Percentiles rank a stretch among this genome's conserved stretches.
Evolutionary conservation across 371 early-diverging fungal genomes (phyloP).

Genomic region (Phascolomyces articulosus): DNA sequence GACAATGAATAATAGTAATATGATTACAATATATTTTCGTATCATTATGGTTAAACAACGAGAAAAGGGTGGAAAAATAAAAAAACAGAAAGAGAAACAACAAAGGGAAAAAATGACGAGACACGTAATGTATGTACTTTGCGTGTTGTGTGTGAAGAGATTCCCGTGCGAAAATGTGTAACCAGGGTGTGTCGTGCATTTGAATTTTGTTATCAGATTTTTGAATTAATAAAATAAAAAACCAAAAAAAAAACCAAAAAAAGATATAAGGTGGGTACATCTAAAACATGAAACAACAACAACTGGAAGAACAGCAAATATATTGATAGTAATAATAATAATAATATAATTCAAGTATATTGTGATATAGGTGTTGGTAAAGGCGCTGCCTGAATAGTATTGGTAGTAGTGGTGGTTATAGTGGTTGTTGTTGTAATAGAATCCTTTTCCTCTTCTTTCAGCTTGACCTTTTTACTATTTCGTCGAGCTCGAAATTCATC

Average conservation of each 20-base stretch:
- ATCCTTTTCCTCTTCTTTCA: conserved; percentile 1
- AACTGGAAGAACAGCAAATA: background rate
- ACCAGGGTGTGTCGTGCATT: too few species aligned
- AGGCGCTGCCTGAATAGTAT: background rate
- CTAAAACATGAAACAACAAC: conserved; percentile 2
- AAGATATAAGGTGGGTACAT: too few species aligned
- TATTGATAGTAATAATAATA: background rate
- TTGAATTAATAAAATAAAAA: conserved; percentile 1
- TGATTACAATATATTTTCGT: background rate
- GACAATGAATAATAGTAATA: background rate
- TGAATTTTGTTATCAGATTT: conserved; percentile 3
- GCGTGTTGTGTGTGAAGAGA: background rate
- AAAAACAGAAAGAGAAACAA: background rate
- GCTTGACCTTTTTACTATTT: background rate
- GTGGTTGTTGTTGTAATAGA: background rate
- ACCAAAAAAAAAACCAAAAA: too few species aligned
- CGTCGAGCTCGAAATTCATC: background rate
- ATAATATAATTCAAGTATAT: background rate
- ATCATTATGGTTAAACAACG: background rate
- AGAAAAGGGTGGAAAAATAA: background rate
- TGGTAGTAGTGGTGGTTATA: background rate
- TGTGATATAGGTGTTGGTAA: background rate
- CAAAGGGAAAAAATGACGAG: background rate
- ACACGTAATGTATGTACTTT: too few species aligned
- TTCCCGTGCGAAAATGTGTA: too few species aligned